phyloP scores from a whole-genome alignment of 1,284 basidiomycete genomes.

The Austroboletus niveus region DNA sequence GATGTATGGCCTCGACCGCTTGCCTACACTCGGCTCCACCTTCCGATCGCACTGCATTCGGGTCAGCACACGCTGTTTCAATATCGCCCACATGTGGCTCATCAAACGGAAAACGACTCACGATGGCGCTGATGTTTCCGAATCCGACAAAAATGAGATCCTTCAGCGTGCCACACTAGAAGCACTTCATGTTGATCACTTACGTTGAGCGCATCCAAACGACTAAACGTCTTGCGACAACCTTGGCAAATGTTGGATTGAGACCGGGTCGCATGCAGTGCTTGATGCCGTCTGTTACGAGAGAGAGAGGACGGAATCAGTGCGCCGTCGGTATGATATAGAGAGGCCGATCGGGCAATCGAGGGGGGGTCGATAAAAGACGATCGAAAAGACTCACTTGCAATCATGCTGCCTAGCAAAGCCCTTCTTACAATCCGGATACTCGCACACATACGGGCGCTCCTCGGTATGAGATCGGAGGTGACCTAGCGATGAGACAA shows the following conservation, averaged over 20 bases:
- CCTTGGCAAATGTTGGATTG: slow-evolving; percentile 87
- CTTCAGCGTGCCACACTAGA: slow-evolving; percentile 17
- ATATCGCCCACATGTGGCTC: slow-evolving; percentile 12
- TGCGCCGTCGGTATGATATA: not conserved
- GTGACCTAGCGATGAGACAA: slow-evolving; percentile 57
- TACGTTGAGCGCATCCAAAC: slow-evolving; percentile 91
- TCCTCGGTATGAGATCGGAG: slow-evolving; percentile 96
- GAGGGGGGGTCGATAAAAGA: not conserved
- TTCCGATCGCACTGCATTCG: slow-evolving; percentile 68
- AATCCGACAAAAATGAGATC: slow-evolving; percentile 14
- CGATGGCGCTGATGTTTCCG: not conserved
- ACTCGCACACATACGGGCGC: slow-evolving; percentile 89
- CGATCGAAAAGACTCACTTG: slow-evolving; percentile 65
- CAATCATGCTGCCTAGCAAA: slow-evolving; percentile 96
- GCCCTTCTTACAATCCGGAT: slow-evolving; percentile 90
- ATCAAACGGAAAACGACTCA: slow-evolving; percentile 1
- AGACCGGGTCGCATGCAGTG: slow-evolving; percentile 80
- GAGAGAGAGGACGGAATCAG: not conserved
- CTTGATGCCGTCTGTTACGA: slow-evolving; percentile 70
- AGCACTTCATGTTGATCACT: slow-evolving; percentile 41
- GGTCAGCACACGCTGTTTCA: slow-evolving; percentile 23
- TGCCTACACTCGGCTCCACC: slow-evolving; percentile 73
- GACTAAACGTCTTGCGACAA: slow-evolving; percentile 92
- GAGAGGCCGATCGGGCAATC: no score
- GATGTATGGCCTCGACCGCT: slow-evolving; percentile 38